Evolutionary conservation across 2,329 filamentous ascomycete species (phyloP).

Genomic region (Zasmidium angulare): DNA sequence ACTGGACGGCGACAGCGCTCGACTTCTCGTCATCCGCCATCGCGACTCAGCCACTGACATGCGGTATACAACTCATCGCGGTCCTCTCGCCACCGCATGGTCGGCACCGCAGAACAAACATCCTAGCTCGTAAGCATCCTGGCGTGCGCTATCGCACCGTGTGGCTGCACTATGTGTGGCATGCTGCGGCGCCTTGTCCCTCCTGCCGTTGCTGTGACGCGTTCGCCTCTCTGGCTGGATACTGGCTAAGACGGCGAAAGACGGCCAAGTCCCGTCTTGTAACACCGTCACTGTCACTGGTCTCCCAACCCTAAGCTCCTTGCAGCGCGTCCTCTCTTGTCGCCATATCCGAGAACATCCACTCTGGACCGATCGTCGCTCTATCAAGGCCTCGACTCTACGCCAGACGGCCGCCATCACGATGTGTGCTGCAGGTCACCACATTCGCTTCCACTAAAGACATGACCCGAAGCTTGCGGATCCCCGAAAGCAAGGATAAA

Average conservation of each 20-base stretch:
- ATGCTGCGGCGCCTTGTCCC: background rate
- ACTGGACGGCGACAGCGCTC: no score
- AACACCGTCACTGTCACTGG: no score
- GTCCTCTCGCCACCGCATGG: no score
- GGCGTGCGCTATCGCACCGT: background rate
- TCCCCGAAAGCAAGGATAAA: background rate
- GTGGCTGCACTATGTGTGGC: background rate
- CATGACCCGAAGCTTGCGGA: background rate
- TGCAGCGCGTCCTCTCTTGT: background rate
- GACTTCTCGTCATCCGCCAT: no score
- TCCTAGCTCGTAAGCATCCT: background rate
- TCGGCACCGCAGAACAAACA: background rate
- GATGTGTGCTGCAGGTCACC: background rate
- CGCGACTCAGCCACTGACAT: no score
- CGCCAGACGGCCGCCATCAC: background rate
- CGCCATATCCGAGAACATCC: background rate
- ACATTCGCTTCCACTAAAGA: background rate
- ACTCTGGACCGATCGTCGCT: background rate
- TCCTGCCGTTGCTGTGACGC: no score
- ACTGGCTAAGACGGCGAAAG: background rate
- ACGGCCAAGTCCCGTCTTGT: background rate
- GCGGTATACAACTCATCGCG: no score
- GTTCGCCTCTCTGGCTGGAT: no score
- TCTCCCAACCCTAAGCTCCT: no score
- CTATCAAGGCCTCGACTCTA: background rate